Evolutionary conservation across 768 basidiomycete genomes (phyloP), one percentile per base, ranked within the genome.

Genomic region (Crassisporium funariophilum): DNA sequence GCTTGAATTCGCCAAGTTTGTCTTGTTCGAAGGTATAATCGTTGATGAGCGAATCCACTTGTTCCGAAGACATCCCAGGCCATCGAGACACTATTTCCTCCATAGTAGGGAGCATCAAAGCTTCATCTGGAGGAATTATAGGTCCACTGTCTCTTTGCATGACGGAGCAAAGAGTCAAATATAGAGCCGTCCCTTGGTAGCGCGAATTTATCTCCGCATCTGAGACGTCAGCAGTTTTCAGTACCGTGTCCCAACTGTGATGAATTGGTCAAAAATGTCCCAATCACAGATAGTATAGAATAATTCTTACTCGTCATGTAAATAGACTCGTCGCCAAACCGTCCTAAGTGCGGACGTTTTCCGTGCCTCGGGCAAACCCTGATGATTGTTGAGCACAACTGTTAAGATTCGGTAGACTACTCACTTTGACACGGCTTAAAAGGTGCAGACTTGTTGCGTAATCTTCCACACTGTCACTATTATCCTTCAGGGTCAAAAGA

Each of bases 311-410:
- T 97, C 82, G 62, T 98, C 93, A 41, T 91, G 86, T 41, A 88
- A 76, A 61, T 89, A 95, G 36, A 95, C 79, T 22, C 95, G 76
- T 25, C 95, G 79, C 95, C 95, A 98, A 12, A 91, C 76, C 23
- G 81, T 83, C 36, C 83, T 75, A 58, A 89, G 79, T 4, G 90
- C 84, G 19, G 87, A 81, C 33, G 77, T 59, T 61, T 77, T 78
- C 38, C 94, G 76, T 23, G 79, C 79, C 47, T 84, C 81, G 0
- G 93, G 92, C 3, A 91, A 59, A 42, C 78, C 76, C 86, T 91
- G 24, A 25, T 24, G 22, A 38, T 22, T 23, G 12, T 38, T 44
- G 7, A 34, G 50, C 25, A 41, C 35, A 15, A 33, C 34, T 3
- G 19, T 31, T 2, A 13, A 22, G 23, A 16, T 7, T 15, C 35